Conservation (phyloP, 2,329 filamentous ascomycete species). For the Arthroderma uncinatum region DNA sequence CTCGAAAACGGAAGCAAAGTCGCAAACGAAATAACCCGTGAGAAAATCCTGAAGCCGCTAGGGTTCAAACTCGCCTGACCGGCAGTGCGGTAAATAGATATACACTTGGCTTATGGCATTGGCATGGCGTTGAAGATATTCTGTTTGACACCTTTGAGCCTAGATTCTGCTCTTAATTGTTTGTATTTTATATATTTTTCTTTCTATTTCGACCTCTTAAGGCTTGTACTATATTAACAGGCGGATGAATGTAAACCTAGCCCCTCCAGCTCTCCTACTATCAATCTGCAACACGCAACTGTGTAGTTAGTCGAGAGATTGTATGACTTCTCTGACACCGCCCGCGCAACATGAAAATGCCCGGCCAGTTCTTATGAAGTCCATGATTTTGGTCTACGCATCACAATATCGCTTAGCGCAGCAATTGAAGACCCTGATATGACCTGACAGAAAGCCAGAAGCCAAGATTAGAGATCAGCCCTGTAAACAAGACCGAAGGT, state of each 20-base stretch:
- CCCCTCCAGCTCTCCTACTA: not conserved
- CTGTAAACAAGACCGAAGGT: conserved; percentile 20
- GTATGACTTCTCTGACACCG: conserved; percentile 77
- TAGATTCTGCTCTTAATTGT: conserved; percentile 2
- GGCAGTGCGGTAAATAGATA: conserved; percentile 13
- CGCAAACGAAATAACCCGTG: conserved; percentile 62
- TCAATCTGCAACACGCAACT: not conserved
- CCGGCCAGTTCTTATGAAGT: conserved; percentile 65
- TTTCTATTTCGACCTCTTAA: conserved; percentile 1
- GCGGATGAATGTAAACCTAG: not conserved
- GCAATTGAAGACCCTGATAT: conserved; percentile 48
- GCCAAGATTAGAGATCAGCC: conserved; percentile 37
- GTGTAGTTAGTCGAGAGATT: conserved; percentile 31
- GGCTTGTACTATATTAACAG: conserved; percentile 6
- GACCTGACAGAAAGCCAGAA: conserved; percentile 58
- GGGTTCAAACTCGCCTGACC: conserved; percentile 28
- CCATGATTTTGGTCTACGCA: conserved; percentile 46
- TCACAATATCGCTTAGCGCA: conserved; percentile 51
- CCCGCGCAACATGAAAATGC: conserved; percentile 56
- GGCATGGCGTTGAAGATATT: conserved; percentile 12
- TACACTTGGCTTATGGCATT: conserved; percentile 13
- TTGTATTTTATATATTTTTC: conserved; percentile 4
- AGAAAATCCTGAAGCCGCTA: conserved; percentile 56
- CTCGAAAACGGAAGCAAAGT: conserved; percentile 73
- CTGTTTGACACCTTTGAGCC: not conserved